Conservation (phyloP, 768 basidiomycete species). For the Phylloporus rhodoxanthus region DNA sequence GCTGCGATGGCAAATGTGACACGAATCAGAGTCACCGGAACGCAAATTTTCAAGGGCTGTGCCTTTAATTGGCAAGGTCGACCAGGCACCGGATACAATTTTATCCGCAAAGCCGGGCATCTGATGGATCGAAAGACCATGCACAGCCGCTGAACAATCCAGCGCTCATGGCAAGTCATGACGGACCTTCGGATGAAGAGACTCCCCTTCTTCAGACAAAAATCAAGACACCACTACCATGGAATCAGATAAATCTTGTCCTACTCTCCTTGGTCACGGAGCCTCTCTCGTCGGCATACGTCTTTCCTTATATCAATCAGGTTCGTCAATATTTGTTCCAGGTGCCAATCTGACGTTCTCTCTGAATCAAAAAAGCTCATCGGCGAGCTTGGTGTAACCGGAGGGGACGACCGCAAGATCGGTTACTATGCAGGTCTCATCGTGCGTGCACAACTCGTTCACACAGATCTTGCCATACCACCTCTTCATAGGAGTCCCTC, state of each 20-base stretch:
- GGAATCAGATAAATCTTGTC: conserved; percentile 44
- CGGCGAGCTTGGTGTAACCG: conserved; percentile 54
- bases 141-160: background rate
- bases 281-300: conserved; percentile 49
- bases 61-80: too few species aligned
- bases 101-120: too few species aligned
- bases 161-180: conserved; percentile 26
- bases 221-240: conserved; percentile 43
- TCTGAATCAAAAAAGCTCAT: conserved; percentile 40
- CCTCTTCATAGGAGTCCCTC: conserved; percentile 45
- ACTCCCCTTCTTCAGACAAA: conserved; percentile 36
- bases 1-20: too few species aligned
- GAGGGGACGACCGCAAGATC: conserved; percentile 57
- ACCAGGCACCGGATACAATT: too few species aligned
- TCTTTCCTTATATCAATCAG: conserved; percentile 61
- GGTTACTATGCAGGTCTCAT: conserved; percentile 63
- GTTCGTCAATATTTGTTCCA: conserved; percentile 20
- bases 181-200: conserved; percentile 42
- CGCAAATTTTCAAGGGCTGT: too few species aligned
- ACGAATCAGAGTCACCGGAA: background rate
- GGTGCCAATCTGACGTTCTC: background rate
- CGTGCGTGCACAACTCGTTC: conserved; percentile 27
- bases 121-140: too few species aligned
- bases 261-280: conserved; percentile 48
- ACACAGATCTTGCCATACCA: background rate